These are phyloP conservation scores for Rosa persica DNA, from an alignment of 306 rosid genomes.

Conservation along the genomic window DNA sequence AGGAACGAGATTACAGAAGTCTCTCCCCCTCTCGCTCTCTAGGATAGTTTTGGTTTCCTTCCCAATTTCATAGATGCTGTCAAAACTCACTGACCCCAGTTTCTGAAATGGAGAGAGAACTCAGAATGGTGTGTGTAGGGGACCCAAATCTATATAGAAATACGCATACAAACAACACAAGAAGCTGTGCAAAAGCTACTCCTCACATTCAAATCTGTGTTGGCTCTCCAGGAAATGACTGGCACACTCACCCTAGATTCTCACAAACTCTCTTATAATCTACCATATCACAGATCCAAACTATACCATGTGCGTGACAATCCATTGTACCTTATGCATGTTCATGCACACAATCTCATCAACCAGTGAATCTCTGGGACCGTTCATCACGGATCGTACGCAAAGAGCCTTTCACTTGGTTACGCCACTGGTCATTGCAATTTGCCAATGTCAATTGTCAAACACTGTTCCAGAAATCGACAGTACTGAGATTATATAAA, in stretches of 20 bases:
- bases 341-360: not conserved
- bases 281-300: constrained; percentile 5
- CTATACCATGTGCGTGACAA: constrained; percentile 32
- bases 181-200: constrained; percentile 71
- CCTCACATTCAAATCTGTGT: constrained; percentile 83
- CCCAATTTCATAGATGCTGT: constrained; percentile 47
- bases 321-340: constrained; percentile 5
- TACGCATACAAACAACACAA: constrained; percentile 68
- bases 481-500: not conserved
- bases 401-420: too few species aligned
- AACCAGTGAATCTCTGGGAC: not conserved
- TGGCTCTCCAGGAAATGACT: constrained; percentile 56
- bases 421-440: constrained; percentile 26
- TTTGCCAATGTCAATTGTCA: constrained; percentile 17
- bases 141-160: constrained; percentile 83
- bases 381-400: constrained; percentile 17
- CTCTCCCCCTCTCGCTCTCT: constrained; percentile 19
- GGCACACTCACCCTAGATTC: constrained; percentile 56
- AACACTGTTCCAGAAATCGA: constrained; percentile 14
- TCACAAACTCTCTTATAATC: constrained; percentile 13
- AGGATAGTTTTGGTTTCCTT: constrained; percentile 35
- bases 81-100: constrained; percentile 37
- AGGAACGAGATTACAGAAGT: constrained; percentile 30
- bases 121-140: constrained; percentile 28
- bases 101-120: constrained; percentile 31